These are phyloP conservation scores for Aspergillus floridensis DNA, from an alignment of 2,329 filamentous ascomycete genomes.

Conservation along the genomic window DNA sequence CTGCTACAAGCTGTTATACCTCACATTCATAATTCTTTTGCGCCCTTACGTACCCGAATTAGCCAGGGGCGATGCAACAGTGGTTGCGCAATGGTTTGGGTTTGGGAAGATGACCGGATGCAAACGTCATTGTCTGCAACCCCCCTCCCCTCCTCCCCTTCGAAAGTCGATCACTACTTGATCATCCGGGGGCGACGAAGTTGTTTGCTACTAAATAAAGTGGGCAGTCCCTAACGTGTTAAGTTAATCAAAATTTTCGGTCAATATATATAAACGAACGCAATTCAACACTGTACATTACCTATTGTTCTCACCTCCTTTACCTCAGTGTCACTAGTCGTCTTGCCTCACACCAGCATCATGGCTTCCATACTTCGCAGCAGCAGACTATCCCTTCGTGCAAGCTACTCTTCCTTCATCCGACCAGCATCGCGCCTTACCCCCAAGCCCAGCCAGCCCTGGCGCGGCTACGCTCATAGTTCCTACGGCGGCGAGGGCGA, in stretches of 20 bases:
- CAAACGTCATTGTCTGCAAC: neutral
- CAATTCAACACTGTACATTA: neutral
- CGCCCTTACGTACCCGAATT: neutral
- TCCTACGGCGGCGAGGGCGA: slow-evolving; percentile 21
- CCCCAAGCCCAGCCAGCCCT: neutral
- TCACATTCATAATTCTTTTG: neutral
- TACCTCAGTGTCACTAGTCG: no score
- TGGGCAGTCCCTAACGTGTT: neutral
- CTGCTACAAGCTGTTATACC: neutral
- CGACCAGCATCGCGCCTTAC: neutral
- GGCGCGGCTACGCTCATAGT: slow-evolving; percentile 19
- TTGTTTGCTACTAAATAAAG: neutral
- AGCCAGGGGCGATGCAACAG: neutral
- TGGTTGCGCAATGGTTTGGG: neutral
- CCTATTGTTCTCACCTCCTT: neutral
- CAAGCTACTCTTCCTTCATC: slow-evolving; percentile 1
- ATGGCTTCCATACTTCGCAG: slow-evolving; percentile 7
- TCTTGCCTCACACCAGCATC: neutral
- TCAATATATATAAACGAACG: neutral
- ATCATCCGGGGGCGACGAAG: neutral
- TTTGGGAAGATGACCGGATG: slow-evolving; percentile 2
- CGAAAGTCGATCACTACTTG: neutral
- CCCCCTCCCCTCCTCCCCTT: neutral
- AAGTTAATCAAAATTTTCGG: neutral
- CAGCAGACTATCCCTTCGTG: neutral